These are phyloP conservation scores for Euphorbia lathyris DNA, from an alignment of 345 rosid species.

Conservation along the genomic window DNA sequence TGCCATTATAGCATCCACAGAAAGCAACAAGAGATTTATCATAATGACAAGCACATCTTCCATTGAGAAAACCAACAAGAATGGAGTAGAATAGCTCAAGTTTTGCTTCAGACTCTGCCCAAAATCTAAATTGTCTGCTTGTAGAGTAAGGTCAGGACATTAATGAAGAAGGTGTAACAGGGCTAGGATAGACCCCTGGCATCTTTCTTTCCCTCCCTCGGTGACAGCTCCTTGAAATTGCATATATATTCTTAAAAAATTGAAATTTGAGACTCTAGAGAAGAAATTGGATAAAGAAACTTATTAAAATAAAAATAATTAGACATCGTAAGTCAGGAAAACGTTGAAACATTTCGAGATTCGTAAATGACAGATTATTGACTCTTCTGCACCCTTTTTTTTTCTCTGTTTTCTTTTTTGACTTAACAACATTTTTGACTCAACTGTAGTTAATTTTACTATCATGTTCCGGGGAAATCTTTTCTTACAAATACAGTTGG, in stretches of 20 bases:
- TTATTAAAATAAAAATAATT: not conserved
- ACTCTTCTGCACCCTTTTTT: conserved; percentile 15
- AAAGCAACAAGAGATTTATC: conserved; percentile 27
- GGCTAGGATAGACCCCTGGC: not conserved
- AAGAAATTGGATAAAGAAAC: not conserved
- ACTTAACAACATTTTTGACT: too few relatives aligned
- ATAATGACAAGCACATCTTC: conserved; percentile 27
- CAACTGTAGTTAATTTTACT: too few relatives aligned
- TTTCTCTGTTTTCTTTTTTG: not conserved
- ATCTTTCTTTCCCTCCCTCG: not conserved
- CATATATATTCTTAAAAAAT: not conserved
- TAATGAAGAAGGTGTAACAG: not conserved
- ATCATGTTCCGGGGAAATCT: too few relatives aligned
- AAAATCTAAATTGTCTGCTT: conserved; percentile 10
- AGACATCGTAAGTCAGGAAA: not conserved
- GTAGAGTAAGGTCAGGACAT: not conserved
- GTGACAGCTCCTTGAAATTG: not conserved
- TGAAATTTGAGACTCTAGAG: not conserved
- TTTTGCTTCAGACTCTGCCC: too few relatives aligned
- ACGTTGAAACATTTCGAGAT: conserved; percentile 47
- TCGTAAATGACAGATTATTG: conserved; percentile 49
- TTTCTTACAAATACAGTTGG: too few relatives aligned
- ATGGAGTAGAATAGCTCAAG: not conserved
- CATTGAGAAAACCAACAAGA: conserved; percentile 23
- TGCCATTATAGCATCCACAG: conserved; percentile 33